Percentiles rank a stretch among this genome's conserved stretches.
phyloP scores from a whole-genome alignment of 768 basidiomycete genomes.

The Royoungia palumana region DNA sequence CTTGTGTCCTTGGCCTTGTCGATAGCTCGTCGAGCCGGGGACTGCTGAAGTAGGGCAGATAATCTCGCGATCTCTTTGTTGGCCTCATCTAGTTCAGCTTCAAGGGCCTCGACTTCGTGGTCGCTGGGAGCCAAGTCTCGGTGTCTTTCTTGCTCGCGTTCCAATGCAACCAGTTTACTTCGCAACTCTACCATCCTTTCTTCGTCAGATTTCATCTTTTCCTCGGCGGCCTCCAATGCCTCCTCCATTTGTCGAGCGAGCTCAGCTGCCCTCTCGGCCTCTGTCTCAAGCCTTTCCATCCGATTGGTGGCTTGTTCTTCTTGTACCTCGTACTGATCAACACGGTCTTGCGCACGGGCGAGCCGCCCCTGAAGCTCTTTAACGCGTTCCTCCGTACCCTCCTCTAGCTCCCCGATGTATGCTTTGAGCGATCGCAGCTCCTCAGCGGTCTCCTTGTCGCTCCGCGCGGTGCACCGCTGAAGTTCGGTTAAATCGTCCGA shows the following conservation, averaged over 20 bases:
- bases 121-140: conserved; percentile 33
- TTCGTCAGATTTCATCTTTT: conserved; percentile 63
- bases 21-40: conserved; percentile 73
- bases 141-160: conserved; percentile 52
- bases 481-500: conserved; percentile 22
- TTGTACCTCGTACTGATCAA: conserved; percentile 41
- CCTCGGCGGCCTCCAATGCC: conserved; percentile 71
- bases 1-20: conserved; percentile 72
- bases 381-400: conserved; percentile 49
- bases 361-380: conserved; percentile 58
- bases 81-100: conserved; percentile 74
- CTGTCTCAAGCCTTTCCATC: conserved; percentile 49
- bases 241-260: conserved; percentile 68
- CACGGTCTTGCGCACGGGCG: conserved; percentile 41
- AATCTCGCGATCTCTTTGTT: conserved; percentile 72
- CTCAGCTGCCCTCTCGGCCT: conserved; percentile 50
- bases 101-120: conserved; percentile 59
- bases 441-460: conserved; percentile 25
- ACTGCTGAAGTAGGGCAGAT: conserved; percentile 62
- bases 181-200: conserved; percentile 50
- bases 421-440: conserved; percentile 42
- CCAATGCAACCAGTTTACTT: conserved; percentile 48
- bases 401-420: conserved; percentile 59
- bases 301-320: conserved; percentile 49
- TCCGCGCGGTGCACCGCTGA: conserved; percentile 23